Percentiles rank a stretch among this genome's conserved stretches.
Evolutionary conservation across 768 basidiomycete species (phyloP).

Genomic region (Boletus sp.): DNA sequence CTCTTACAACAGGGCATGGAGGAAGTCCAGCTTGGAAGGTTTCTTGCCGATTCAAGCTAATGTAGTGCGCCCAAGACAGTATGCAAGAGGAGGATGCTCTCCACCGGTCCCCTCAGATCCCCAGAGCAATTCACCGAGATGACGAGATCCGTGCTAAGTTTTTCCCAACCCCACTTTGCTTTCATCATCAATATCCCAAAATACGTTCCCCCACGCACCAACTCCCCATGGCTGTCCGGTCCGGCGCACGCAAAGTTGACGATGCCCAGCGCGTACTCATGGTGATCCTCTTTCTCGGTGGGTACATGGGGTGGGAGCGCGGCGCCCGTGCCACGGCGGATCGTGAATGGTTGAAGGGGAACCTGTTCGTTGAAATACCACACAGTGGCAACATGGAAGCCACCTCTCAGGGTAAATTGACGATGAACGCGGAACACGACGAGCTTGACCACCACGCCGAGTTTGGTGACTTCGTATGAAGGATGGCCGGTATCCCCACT

Average conservation of each 20-base stretch:
- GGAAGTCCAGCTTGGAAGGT: too few relatives aligned
- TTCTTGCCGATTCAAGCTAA: background rate
- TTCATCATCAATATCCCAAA: slow-evolving; percentile 6
- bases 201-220: background rate
- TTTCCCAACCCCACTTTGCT: slow-evolving; percentile 9
- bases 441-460: slow-evolving; percentile 12
- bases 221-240: background rate
- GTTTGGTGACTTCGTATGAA: slow-evolving; percentile 13
- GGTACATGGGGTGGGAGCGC: background rate
- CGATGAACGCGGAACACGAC: slow-evolving; percentile 7
- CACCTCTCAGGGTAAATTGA: background rate
- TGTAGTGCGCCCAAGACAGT: background rate
- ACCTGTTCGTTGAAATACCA: slow-evolving; percentile 1
- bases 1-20: too few relatives aligned
- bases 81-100: slow-evolving; percentile 1
- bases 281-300: background rate
- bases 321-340: slow-evolving; percentile 6
- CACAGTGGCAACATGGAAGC: slow-evolving; percentile 6
- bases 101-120: background rate
- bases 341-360: background rate
- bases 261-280: slow-evolving; percentile 2
- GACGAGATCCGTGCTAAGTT: slow-evolving; percentile 4
- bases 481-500: background rate
- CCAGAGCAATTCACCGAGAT: background rate
- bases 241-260: slow-evolving; percentile 3